Percentiles rank a stretch among this genome's conserved stretches.
These are phyloP conservation scores for Rhododendron henanense DNA, from an alignment of 148 eudicot species.

Conservation along the genomic window DNA sequence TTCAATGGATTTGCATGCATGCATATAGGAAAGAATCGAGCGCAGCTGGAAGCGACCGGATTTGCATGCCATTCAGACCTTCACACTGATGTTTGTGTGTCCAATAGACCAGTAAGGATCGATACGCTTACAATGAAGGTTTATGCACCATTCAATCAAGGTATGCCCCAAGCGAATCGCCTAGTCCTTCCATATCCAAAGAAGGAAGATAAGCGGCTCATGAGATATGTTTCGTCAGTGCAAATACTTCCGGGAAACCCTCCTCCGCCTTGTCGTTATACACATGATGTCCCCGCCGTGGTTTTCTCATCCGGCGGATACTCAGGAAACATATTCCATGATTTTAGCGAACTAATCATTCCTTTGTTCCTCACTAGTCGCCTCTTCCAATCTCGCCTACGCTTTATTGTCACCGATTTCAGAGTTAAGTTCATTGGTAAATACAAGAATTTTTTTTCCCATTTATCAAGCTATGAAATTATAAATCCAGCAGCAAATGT, in stretches of 20 bases:
- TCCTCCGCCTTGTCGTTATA: slow-evolving; percentile 39
- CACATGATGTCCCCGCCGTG: slow-evolving; percentile 49
- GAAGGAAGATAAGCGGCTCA: slow-evolving; percentile 31
- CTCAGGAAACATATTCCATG: slow-evolving; percentile 49
- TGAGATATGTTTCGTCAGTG: slow-evolving; percentile 30
- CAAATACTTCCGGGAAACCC: slow-evolving; percentile 35
- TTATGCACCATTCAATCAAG: slow-evolving; percentile 19
- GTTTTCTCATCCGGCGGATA: slow-evolving; percentile 57
- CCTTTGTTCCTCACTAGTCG: slow-evolving; percentile 52
- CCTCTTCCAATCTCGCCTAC: slow-evolving; percentile 31
- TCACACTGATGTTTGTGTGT: slow-evolving; percentile 31
- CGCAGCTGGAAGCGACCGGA: slow-evolving; percentile 30
- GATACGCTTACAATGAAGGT: slow-evolving; percentile 18
- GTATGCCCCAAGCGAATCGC: neutral
- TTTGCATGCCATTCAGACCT: slow-evolving; percentile 23
- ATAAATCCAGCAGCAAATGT: slow-evolving; percentile 26
- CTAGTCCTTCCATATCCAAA: slow-evolving; percentile 42
- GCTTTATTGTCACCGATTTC: slow-evolving; percentile 40
- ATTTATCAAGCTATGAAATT: slow-evolving; percentile 32
- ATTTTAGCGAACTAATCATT: slow-evolving; percentile 47
- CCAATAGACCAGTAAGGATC: slow-evolving; percentile 24
- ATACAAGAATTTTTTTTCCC: slow-evolving; percentile 26
- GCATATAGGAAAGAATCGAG: slow-evolving; percentile 23
- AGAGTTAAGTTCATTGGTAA: slow-evolving; percentile 24
- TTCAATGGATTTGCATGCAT: neutral